Conservation (phyloP, 2,329 filamentous ascomycete species). For the Aspergillus quadricinctus region DNA sequence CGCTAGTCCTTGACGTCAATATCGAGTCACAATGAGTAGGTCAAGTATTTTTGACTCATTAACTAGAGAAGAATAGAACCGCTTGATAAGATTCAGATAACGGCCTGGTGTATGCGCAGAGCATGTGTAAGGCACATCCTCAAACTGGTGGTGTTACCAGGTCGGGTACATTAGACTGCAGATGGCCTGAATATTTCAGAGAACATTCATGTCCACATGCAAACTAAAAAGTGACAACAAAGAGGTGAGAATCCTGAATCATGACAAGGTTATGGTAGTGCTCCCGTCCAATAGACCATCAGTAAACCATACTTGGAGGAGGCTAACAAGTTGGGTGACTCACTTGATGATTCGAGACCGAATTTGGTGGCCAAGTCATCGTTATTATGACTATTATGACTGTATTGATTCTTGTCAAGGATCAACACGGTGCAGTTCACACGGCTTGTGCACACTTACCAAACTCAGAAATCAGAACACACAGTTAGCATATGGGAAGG, state of each 20-base stretch:
- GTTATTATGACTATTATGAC: neutral
- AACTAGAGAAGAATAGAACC: neutral
- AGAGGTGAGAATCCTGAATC: neutral
- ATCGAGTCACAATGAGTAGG: neutral
- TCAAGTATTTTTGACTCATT: neutral
- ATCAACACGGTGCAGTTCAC: too few species aligned
- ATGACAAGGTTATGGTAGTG: neutral
- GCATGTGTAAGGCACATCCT: neutral
- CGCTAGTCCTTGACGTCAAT: neutral
- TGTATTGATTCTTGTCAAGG: too few species aligned
- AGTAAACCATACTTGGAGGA: neutral
- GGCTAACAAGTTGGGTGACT: neutral
- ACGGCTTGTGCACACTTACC: too few species aligned
- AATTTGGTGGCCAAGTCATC: neutral
- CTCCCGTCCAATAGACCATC: neutral
- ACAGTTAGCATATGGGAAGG: too few species aligned
- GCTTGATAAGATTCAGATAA: neutral
- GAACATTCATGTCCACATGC: neutral
- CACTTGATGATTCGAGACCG: neutral
- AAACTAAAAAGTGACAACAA: neutral
- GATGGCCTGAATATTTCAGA: slow-evolving; percentile 3
- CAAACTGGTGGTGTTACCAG: neutral
- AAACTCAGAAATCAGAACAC: too few species aligned
- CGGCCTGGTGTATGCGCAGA: neutral
- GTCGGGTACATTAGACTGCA: slow-evolving; percentile 19